phyloP scores from a whole-genome alignment of 768 basidiomycete species.

The Suillus weaverae region DNA sequence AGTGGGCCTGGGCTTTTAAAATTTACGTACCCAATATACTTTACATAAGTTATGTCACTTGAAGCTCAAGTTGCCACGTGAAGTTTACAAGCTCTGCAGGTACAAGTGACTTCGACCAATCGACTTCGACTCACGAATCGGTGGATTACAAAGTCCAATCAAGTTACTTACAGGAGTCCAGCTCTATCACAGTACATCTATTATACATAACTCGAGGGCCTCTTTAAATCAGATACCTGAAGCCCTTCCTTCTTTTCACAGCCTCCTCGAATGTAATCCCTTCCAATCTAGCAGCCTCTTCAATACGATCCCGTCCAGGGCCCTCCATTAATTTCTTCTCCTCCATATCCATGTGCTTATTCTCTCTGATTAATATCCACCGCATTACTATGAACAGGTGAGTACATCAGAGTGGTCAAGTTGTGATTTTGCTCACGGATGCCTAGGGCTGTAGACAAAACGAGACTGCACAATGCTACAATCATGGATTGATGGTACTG shows the following conservation, averaged over 20 bases:
- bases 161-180: neutral
- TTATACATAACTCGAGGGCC: neutral
- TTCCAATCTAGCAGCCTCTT: constrained; percentile 58
- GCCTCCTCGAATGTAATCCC: constrained; percentile 62
- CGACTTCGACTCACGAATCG: too few relatives aligned
- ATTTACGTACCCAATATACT: too few relatives aligned
- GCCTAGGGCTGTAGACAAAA: constrained; percentile 31
- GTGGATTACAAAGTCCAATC: neutral
- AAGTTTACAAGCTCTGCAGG: too few relatives aligned
- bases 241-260: constrained; percentile 53
- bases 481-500: constrained; percentile 63
- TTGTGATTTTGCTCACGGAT: constrained; percentile 28
- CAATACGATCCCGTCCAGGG: constrained; percentile 49
- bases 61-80: too few relatives aligned
- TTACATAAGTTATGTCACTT: too few relatives aligned
- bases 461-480: constrained; percentile 41
- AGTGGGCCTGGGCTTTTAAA: too few relatives aligned
- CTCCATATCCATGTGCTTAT: constrained; percentile 49
- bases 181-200: neutral
- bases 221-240: constrained; percentile 45
- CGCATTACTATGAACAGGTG: constrained; percentile 39
- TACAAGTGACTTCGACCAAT: too few relatives aligned
- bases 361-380: constrained; percentile 46
- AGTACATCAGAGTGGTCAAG: neutral
- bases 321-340: constrained; percentile 45